These are phyloP conservation scores for Peronospora destructor DNA, from an alignment of 352 stramenopile species.

Conservation along the genomic window DNA sequence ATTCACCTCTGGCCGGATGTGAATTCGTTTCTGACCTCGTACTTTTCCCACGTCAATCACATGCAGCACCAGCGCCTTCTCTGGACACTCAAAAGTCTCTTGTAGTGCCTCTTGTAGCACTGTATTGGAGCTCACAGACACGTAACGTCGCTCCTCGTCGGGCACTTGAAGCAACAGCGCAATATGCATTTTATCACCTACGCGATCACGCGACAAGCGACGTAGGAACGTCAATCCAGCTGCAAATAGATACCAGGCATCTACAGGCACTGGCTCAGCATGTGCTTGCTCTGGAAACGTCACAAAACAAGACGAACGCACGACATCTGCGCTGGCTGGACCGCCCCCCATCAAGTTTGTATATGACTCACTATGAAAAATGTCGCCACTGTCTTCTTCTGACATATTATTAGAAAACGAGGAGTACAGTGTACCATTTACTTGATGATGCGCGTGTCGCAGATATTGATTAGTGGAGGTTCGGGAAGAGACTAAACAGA, in stretches of 20 bases:
- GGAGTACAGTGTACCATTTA: too few relatives aligned
- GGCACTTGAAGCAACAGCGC: constrained; percentile 52
- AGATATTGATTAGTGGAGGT: constrained; percentile 8
- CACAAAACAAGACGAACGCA: constrained; percentile 75
- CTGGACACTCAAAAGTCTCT: constrained; percentile 56
- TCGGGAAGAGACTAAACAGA: neutral
- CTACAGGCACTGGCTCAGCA: constrained; percentile 72
- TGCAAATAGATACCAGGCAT: constrained; percentile 75
- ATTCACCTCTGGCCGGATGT: constrained; percentile 71
- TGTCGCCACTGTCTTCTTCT: too few relatives aligned
- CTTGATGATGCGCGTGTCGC: constrained; percentile 9
- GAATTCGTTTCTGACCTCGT: constrained; percentile 42
- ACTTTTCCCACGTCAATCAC: constrained; percentile 64
- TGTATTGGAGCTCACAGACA: constrained; percentile 48
- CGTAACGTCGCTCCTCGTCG: constrained; percentile 39
- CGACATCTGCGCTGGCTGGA: constrained; percentile 56
- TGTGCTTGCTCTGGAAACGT: constrained; percentile 67
- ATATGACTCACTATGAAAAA: too few relatives aligned
- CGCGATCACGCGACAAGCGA: constrained; percentile 57
- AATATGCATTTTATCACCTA: constrained; percentile 53
- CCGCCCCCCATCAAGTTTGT: constrained; percentile 51
- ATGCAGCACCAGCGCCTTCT: constrained; percentile 64
- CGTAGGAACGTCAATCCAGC: constrained; percentile 66
- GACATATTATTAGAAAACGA: too few relatives aligned
- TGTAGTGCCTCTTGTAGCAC: constrained; percentile 52